Evolutionary conservation across 495 filamentous ascomycete genomes (phyloP).

Genomic region (Penicillium angulare): DNA sequence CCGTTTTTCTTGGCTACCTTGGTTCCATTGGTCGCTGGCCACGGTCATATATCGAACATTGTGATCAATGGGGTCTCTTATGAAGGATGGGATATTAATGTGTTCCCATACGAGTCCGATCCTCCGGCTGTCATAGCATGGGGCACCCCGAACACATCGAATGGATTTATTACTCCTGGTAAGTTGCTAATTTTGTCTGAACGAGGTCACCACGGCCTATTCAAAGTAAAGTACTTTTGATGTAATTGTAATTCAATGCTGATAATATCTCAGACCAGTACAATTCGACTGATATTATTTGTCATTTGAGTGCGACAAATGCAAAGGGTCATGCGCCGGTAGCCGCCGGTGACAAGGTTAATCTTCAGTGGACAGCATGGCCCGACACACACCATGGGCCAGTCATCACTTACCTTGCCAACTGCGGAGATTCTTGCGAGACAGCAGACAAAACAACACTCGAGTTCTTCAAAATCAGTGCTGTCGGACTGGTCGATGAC

Average conservation of each 20-base stretch:
- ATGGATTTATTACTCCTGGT: constrained; percentile 55
- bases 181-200: constrained; percentile 1
- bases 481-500: constrained; percentile 55
- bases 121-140: constrained; percentile 55
- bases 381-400: constrained; percentile 66
- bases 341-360: constrained; percentile 52
- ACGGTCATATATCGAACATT: constrained; percentile 30
- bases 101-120: constrained; percentile 30
- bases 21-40: constrained; percentile 19
- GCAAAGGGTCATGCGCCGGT: constrained; percentile 52
- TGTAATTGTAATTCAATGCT: constrained; percentile 17
- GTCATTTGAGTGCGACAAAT: constrained; percentile 57
- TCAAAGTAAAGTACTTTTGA: not conserved
- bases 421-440: constrained; percentile 61
- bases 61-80: constrained; percentile 33
- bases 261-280: constrained; percentile 42
- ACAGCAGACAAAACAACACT: constrained; percentile 59
- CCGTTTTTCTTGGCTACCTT: constrained; percentile 6
- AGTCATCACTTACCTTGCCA: constrained; percentile 70
- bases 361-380: constrained; percentile 65
- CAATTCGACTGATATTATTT: constrained; percentile 60
- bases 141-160: constrained; percentile 53
- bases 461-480: constrained; percentile 73
- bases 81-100: constrained; percentile 44
- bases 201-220: too few relatives aligned